These are phyloP conservation scores for Barnettozyma pratensis DNA, from an alignment of 805 yeast species.

Conservation along the genomic window DNA sequence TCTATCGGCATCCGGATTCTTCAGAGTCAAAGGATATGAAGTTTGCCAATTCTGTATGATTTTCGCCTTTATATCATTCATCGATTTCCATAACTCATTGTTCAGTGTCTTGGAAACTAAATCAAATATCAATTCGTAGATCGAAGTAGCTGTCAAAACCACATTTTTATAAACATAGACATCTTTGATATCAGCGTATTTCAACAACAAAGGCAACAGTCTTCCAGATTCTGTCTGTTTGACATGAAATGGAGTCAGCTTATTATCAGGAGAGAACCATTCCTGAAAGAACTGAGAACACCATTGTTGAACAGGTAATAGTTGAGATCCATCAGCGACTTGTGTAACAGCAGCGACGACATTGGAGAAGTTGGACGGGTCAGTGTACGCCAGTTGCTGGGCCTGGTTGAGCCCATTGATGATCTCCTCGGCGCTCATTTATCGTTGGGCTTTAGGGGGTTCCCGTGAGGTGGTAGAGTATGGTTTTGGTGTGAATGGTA, in stretches of 20 bases:
- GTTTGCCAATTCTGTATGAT: slow-evolving; percentile 60
- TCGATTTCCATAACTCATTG: slow-evolving; percentile 45
- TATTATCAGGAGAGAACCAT: slow-evolving; percentile 14
- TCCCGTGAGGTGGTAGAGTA: neutral
- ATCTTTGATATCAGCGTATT: slow-evolving; percentile 20
- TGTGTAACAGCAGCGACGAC: slow-evolving; percentile 15
- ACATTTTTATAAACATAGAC: slow-evolving; percentile 32
- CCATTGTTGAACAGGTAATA: slow-evolving; percentile 21
- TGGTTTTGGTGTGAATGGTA: no score
- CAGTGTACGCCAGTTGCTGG: slow-evolving; percentile 6
- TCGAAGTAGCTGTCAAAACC: slow-evolving; percentile 34
- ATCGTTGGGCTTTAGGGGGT: neutral
- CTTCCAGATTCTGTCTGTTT: slow-evolving; percentile 16
- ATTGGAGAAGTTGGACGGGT: slow-evolving; percentile 14
- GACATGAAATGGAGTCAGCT: slow-evolving; percentile 5
- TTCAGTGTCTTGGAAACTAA: slow-evolving; percentile 38
- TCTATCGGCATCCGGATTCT: slow-evolving; percentile 22
- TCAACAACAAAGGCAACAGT: slow-evolving; percentile 13
- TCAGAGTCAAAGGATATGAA: slow-evolving; percentile 45
- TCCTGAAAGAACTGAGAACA: slow-evolving; percentile 20
- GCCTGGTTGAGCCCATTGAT: slow-evolving; percentile 16
- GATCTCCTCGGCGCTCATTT: slow-evolving; percentile 10
- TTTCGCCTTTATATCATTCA: slow-evolving; percentile 49
- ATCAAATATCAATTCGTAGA: slow-evolving; percentile 43
- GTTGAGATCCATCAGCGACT: slow-evolving; percentile 10